These are phyloP conservation scores for Candida stauntonica DNA, from an alignment of 805 yeast species.

Conservation along the genomic window DNA sequence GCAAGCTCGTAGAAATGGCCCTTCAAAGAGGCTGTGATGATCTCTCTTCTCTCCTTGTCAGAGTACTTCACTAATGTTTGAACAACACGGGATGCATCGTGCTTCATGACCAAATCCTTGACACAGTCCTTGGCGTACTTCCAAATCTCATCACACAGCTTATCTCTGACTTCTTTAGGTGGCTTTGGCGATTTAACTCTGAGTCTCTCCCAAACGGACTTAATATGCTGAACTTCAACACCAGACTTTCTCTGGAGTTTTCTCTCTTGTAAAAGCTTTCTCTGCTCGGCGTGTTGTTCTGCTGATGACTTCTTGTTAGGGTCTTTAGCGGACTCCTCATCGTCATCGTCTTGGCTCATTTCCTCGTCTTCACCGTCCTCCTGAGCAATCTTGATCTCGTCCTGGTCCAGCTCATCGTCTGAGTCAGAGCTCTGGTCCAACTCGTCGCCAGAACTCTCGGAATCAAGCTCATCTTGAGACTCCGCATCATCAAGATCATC, in stretches of 20 bases:
- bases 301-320: slow-evolving; percentile 45
- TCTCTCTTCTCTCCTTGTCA: slow-evolving; percentile 70
- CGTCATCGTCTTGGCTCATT: slow-evolving; percentile 1
- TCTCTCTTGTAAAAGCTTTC: slow-evolving; percentile 71
- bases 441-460: slow-evolving; percentile 19
- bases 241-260: slow-evolving; percentile 88
- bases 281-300: slow-evolving; percentile 81
- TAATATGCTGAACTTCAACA: slow-evolving; percentile 75
- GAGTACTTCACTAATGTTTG: slow-evolving; percentile 90
- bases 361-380: slow-evolving; percentile 2
- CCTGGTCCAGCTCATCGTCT: slow-evolving; percentile 30
- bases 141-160: slow-evolving; percentile 83
- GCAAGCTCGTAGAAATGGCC: slow-evolving; percentile 80
- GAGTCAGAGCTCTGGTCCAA: slow-evolving; percentile 16
- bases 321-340: slow-evolving; percentile 4
- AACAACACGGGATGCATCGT: slow-evolving; percentile 93
- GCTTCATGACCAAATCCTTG: slow-evolving; percentile 85
- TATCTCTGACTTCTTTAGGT: slow-evolving; percentile 70
- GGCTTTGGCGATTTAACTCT: slow-evolving; percentile 81
- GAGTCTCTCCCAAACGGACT: slow-evolving; percentile 84
- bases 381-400: slow-evolving; percentile 7
- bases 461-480: slow-evolving; percentile 26
- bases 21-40: slow-evolving; percentile 61
- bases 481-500: slow-evolving; percentile 24
- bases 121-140: slow-evolving; percentile 70